Percentiles rank a stretch among this genome's conserved stretches.
Conservation (phyloP, 1,139 yeast genomes). For the Kodamaea arcana region DNA sequence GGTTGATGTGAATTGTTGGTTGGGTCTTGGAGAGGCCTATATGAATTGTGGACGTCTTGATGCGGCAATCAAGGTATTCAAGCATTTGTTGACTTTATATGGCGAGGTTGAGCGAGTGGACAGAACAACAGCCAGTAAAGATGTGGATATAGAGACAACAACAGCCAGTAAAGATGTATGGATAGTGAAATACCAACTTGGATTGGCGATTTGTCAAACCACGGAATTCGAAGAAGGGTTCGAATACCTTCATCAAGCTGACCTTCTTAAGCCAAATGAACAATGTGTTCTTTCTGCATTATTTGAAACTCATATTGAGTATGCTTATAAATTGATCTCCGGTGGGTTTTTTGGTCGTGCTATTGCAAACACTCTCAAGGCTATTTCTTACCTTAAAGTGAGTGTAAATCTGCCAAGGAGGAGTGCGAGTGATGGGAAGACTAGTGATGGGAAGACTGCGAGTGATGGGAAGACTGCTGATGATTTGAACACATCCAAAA, state of each 20-base stretch:
- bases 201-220: slow-evolving; percentile 50
- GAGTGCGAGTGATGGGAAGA: no score
- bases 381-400: slow-evolving; percentile 46
- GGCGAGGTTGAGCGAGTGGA: no score
- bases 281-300: slow-evolving; percentile 56
- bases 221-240: slow-evolving; percentile 38
- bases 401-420: no score
- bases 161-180: no score
- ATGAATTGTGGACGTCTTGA: slow-evolving; percentile 77
- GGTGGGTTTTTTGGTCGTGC: slow-evolving; percentile 68
- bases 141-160: no score
- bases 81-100: slow-evolving; percentile 54
- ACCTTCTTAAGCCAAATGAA: slow-evolving; percentile 43
- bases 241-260: slow-evolving; percentile 32
- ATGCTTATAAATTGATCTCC: slow-evolving; percentile 48
- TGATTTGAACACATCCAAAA: slow-evolving; percentile 30
- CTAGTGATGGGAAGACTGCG: no score
- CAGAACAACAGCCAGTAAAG: no score
- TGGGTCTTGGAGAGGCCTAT: slow-evolving; percentile 93
- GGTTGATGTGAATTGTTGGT: slow-evolving; percentile 76
- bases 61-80: slow-evolving; percentile 82
- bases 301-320: slow-evolving; percentile 52
- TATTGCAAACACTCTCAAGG: slow-evolving; percentile 34
- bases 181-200: slow-evolving; percentile 65
- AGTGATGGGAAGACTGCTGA: no score